phyloP scores from a whole-genome alignment of 108 stramenopile genomes.

The Nitzschia palea region DNA sequence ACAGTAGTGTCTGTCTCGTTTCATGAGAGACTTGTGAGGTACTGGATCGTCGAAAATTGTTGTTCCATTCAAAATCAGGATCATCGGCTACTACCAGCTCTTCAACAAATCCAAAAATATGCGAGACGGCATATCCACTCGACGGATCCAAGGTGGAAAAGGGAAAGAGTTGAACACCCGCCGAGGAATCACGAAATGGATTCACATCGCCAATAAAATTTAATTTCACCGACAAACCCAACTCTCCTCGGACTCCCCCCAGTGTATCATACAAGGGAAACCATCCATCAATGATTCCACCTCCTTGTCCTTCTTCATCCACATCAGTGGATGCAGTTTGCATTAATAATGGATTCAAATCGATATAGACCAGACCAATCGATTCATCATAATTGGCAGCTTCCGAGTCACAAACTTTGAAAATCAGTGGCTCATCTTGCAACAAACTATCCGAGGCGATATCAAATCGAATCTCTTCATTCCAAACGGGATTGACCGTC shows the following conservation, averaged over 20 bases:
- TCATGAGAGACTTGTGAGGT: slow-evolving; percentile 76
- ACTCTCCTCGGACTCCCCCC: slow-evolving; percentile 86
- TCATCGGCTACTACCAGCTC: slow-evolving; percentile 97
- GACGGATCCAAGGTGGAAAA: slow-evolving; percentile 86
- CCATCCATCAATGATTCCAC: slow-evolving; percentile 86
- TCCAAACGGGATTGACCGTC: slow-evolving; percentile 83
- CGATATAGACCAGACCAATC: slow-evolving; percentile 94
- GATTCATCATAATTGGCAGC: slow-evolving; percentile 35
- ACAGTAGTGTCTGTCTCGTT: slow-evolving; percentile 88
- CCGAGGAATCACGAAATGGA: slow-evolving; percentile 93
- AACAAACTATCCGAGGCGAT: slow-evolving; percentile 94
- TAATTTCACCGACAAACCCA: slow-evolving; percentile 87
- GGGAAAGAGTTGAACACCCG: slow-evolving; percentile 94
- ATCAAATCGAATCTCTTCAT: slow-evolving; percentile 96
- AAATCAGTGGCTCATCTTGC: slow-evolving; percentile 95
- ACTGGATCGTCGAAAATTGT: slow-evolving; percentile 59
- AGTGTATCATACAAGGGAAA: slow-evolving; percentile 95
- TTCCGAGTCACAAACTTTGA: slow-evolving; percentile 87
- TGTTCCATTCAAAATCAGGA: slow-evolving; percentile 92
- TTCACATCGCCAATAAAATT: slow-evolving; percentile 95
- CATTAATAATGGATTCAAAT: slow-evolving; percentile 93
- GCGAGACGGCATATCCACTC: slow-evolving; percentile 66
- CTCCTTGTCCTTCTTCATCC: slow-evolving; percentile 18
- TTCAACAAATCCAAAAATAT: slow-evolving; percentile 96
- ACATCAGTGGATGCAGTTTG: slow-evolving; percentile 61